Percentiles rank a stretch among this genome's conserved stretches.
Evolutionary conservation across 2,329 filamentous ascomycete species (phyloP).

Genomic region (Paraconiothyrium brasiliense): DNA sequence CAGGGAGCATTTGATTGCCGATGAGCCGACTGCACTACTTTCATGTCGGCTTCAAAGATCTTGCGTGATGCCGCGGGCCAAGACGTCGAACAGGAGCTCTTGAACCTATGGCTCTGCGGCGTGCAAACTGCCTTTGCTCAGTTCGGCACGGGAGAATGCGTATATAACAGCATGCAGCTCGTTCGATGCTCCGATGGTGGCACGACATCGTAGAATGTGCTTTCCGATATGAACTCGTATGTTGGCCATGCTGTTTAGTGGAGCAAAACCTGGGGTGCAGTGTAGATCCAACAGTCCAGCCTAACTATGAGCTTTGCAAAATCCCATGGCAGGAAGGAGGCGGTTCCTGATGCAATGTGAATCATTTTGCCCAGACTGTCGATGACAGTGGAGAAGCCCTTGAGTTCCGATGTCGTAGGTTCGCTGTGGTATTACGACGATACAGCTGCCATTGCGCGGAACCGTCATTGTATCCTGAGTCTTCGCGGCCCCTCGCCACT

Average conservation of each 20-base stretch:
- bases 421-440: background rate
- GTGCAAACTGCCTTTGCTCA: constrained; percentile 7
- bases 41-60: background rate
- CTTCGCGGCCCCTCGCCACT: constrained; percentile 1
- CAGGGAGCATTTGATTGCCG: background rate
- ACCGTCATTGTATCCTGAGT: background rate
- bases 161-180: constrained; percentile 6
- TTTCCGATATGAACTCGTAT: constrained; percentile 5
- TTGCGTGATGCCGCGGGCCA: background rate
- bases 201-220: constrained; percentile 5
- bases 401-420: background rate
- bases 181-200: constrained; percentile 8
- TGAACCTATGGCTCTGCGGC: background rate
- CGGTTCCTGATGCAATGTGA: background rate
- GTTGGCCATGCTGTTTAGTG: background rate
- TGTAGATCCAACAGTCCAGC: background rate
- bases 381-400: background rate
- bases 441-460: background rate
- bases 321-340: background rate
- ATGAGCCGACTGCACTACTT: background rate
- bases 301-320: background rate
- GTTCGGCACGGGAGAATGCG: constrained; percentile 13
- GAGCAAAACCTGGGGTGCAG: background rate
- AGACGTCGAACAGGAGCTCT: background rate
- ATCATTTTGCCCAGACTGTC: background rate